Evolutionary conservation across 2,329 filamentous ascomycete genomes (phyloP).

Genomic region (Stachybotrys chartarum): DNA sequence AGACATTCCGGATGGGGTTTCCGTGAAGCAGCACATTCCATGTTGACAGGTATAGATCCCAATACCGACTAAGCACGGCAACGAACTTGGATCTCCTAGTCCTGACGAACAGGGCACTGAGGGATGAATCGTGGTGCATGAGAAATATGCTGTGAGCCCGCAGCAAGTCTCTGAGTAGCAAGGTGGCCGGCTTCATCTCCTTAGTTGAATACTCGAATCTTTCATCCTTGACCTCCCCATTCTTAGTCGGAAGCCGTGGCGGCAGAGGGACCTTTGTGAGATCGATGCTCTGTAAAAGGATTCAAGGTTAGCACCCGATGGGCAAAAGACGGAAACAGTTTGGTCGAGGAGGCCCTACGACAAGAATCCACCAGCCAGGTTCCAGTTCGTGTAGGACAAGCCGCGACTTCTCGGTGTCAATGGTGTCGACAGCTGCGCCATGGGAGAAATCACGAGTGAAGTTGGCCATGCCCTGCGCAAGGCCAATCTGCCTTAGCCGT

Average conservation of each 20-base stretch:
- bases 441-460: conserved; percentile 85
- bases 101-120: conserved; percentile 62
- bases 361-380: conserved; percentile 89
- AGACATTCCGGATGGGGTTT: conserved; percentile 74
- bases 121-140: conserved; percentile 74
- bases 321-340: background rate
- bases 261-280: conserved; percentile 66
- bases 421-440: conserved; percentile 67
- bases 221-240: conserved; percentile 30
- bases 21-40: conserved; percentile 92
- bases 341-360: conserved; percentile 47
- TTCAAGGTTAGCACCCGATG: conserved; percentile 3
- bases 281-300: conserved; percentile 47
- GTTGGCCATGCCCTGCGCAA: conserved; percentile 93
- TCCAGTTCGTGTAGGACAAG: conserved; percentile 85
- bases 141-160: conserved; percentile 80
- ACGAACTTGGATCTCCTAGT: conserved; percentile 63
- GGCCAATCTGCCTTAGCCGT: conserved; percentile 82
- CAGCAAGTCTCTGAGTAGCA: conserved; percentile 73
- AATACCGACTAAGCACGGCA: conserved; percentile 68
- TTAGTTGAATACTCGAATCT: conserved; percentile 76
- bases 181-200: conserved; percentile 75
- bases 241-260: conserved; percentile 37
- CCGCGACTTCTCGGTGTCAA: conserved; percentile 86
- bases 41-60: conserved; percentile 60